These are phyloP conservation scores for Saccharum spontaneum DNA, from an alignment of 176 grass and related monocot species.

Conservation along the genomic window DNA sequence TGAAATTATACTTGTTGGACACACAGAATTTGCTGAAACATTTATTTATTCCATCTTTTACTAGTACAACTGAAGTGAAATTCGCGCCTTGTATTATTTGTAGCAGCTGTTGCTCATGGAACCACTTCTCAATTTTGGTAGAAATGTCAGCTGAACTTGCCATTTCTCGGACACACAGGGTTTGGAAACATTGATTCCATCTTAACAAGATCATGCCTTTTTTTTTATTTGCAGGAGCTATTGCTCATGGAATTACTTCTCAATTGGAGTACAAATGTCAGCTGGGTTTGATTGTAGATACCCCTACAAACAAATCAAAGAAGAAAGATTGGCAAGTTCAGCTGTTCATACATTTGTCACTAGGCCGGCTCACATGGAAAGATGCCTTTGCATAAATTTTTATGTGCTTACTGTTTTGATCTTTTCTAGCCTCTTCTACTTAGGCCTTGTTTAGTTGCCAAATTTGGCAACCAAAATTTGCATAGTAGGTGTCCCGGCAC, in stretches of 20 bases:
- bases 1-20: conserved; percentile 32
- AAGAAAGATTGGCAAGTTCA: not conserved
- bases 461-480: too few relatives aligned
- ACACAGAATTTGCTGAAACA: conserved; percentile 1
- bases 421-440: not conserved
- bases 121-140: not conserved
- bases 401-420: not conserved
- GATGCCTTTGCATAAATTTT: conserved; percentile 2
- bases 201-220: not conserved
- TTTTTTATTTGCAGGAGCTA: not conserved
- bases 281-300: not conserved
- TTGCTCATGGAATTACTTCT: not conserved
- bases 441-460: not conserved
- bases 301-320: not conserved
- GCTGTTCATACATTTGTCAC: conserved; percentile 15
- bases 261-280: not conserved
- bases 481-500: too few relatives aligned
- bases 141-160: not conserved
- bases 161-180: not conserved
- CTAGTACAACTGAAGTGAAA: not conserved
- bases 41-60: not conserved
- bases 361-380: conserved; percentile 9
- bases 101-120: not conserved
- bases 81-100: not conserved
- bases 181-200: not conserved